Evolutionary conservation across 2,329 filamentous ascomycete species (phyloP).

Genomic region (Cladophialophora carrionii): DNA sequence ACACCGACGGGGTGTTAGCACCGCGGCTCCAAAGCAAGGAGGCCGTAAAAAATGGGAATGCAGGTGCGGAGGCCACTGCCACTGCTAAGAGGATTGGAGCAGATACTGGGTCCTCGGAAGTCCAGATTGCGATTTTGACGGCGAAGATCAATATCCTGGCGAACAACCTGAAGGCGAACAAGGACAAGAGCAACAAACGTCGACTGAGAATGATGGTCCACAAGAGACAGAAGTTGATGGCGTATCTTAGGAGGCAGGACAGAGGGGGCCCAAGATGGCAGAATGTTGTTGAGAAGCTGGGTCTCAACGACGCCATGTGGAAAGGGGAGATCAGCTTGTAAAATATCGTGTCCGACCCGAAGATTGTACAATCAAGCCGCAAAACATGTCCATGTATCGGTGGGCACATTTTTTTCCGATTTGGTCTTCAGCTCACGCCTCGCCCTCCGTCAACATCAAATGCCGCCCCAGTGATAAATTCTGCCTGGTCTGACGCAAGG

Average conservation of each 20-base stretch:
- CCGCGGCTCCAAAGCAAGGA: conserved; percentile 56
- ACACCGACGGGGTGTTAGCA: conserved; percentile 73
- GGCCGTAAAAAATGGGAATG: background rate
- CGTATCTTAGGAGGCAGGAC: conserved; percentile 86
- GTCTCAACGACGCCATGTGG: conserved; percentile 85
- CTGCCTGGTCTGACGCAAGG: conserved; percentile 36
- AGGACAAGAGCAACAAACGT: conserved; percentile 92
- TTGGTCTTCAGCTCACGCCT: conserved; percentile 32
- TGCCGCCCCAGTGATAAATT: conserved; percentile 38
- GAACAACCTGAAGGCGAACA: conserved; percentile 66
- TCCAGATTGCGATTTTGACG: conserved; percentile 95
- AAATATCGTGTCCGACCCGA: conserved; percentile 31
- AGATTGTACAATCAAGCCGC: conserved; percentile 26
- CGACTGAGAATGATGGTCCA: conserved; percentile 86
- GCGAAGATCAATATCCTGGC: conserved; percentile 86
- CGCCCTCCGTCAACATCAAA: conserved; percentile 38
- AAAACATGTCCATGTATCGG: background rate
- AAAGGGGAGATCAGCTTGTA: conserved; percentile 83
- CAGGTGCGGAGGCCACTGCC: conserved; percentile 16
- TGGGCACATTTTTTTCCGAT: background rate
- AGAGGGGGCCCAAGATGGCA: conserved; percentile 88
- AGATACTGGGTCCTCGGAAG: conserved; percentile 93
- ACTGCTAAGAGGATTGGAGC: conserved; percentile 70
- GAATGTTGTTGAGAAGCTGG: conserved; percentile 79
- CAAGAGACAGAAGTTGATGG: conserved; percentile 81